A percentile compares a stretch with the other conserved stretches of the same genome.
Evolutionary conservation across 108 stramenopile species (phyloP).

Genomic region (Tribonema minus): DNA sequence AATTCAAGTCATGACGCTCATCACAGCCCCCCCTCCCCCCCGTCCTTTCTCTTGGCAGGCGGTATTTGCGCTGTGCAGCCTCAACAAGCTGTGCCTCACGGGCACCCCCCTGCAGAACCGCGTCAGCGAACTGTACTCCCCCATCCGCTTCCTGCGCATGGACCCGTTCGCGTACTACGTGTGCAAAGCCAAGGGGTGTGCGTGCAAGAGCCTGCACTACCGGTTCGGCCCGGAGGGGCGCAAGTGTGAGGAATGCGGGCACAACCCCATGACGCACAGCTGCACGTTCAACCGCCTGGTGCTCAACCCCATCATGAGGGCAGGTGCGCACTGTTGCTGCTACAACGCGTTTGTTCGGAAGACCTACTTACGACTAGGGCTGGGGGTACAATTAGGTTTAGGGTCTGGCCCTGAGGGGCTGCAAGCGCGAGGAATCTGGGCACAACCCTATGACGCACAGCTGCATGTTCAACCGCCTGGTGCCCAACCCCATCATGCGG

Average conservation of each 20-base stretch:
- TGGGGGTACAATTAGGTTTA: too few relatives aligned
- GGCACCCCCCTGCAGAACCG: conserved; percentile 98
- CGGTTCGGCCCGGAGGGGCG: conserved; percentile 64
- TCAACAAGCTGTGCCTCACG: conserved; percentile 77
- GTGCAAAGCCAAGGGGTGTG: conserved; percentile 75
- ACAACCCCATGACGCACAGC: conserved; percentile 82
- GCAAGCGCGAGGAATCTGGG: conserved; percentile 71
- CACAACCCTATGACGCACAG: conserved; percentile 84
- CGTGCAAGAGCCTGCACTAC: conserved; percentile 89
- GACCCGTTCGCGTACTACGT: conserved; percentile 96
- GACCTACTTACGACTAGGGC: too few relatives aligned
- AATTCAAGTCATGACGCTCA: too few relatives aligned
- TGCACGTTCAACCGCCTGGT: conserved; percentile 88
- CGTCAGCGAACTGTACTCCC: conserved; percentile 78
- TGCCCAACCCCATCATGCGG: conserved; percentile 84
- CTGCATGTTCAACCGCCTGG: conserved; percentile 83
- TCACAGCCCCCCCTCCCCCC: too few relatives aligned
- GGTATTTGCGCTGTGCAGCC: conserved; percentile 76
- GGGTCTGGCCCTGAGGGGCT: too few relatives aligned
- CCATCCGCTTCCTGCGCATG: conserved; percentile 86
- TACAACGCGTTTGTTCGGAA: too few relatives aligned
- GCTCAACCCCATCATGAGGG: conserved; percentile 80
- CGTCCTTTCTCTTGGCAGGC: too few relatives aligned
- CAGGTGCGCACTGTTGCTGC: too few relatives aligned
- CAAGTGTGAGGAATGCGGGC: conserved; percentile 75